Evolutionary conservation across 352 stramenopile genomes (phyloP).

Genomic region (Pilasporangium apinafurcum): DNA sequence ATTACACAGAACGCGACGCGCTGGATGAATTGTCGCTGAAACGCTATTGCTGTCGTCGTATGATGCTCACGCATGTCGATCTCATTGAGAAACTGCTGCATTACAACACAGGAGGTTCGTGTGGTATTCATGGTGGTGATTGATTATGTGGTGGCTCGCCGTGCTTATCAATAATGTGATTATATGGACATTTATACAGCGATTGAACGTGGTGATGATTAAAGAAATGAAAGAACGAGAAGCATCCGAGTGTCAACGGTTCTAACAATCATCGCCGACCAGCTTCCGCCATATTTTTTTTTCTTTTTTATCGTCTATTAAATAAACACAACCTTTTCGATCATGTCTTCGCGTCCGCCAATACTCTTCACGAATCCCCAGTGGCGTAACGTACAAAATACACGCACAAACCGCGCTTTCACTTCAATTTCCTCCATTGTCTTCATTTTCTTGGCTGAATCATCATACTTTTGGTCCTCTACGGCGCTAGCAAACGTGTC

Average conservation of each 20-base stretch:
- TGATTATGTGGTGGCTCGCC: not conserved
- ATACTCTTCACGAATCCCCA: conserved; percentile 61
- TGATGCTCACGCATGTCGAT: conserved; percentile 99
- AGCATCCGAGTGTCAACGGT: conserved; percentile 2
- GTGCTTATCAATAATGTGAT: not conserved
- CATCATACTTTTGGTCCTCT: conserved; percentile 14
- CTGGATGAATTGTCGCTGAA: conserved; percentile 98
- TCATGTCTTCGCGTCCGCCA: conserved; percentile 36
- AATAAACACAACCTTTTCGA: conserved; percentile 83
- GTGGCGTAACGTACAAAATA: conserved; percentile 58
- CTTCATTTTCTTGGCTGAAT: conserved; percentile 10
- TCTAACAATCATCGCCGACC: conserved; percentile 23
- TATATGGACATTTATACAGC: conserved; percentile 26
- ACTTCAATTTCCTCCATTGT: conserved; percentile 14
- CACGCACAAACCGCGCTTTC: conserved; percentile 64
- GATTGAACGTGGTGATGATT: conserved; percentile 79
- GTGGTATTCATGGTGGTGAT: not conserved
- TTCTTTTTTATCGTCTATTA: conserved; percentile 10
- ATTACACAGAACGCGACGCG: conserved; percentile 97
- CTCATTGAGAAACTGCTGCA: conserved; percentile 99
- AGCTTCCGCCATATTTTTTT: not conserved
- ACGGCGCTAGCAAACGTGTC: conserved; percentile 42
- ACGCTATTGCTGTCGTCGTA: conserved; percentile 98
- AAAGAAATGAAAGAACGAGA: conserved; percentile 8
- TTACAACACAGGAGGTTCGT: conserved; percentile 95